Conservation (phyloP, 768 basidiomycete genomes). For the Hortiboletus campestris region DNA sequence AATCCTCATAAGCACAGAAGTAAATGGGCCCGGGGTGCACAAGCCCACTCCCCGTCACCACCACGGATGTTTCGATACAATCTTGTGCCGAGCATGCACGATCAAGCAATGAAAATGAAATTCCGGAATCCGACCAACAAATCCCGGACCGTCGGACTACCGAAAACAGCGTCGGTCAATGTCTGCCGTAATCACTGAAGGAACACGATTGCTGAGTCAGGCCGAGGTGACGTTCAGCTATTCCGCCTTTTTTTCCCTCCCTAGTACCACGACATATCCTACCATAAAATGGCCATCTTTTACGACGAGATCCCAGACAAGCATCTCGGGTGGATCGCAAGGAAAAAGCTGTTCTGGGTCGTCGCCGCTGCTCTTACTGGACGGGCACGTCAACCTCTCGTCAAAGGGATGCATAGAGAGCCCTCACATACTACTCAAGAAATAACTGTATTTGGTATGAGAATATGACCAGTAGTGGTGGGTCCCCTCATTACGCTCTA, state of each 20-base stretch:
- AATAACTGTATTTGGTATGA: slow-evolving; percentile 72
- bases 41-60: not conserved
- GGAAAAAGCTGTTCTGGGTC: slow-evolving; percentile 73
- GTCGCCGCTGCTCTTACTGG: slow-evolving; percentile 67
- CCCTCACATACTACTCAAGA: slow-evolving; percentile 57
- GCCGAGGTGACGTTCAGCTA: too few species aligned
- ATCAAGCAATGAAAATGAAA: too few species aligned
- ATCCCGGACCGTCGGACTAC: too few species aligned
- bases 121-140: too few species aligned
- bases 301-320: slow-evolving; percentile 55
- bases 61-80: not conserved
- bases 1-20: too few species aligned
- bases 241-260: too few species aligned
- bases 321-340: slow-evolving; percentile 53
- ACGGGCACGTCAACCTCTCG: slow-evolving; percentile 66
- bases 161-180: too few species aligned
- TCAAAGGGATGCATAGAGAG: slow-evolving; percentile 62
- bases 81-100: too few species aligned
- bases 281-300: slow-evolving; percentile 50
- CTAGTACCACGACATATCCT: not conserved
- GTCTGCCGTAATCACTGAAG: too few species aligned
- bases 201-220: too few species aligned
- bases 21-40: too few species aligned
- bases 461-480: slow-evolving; percentile 69
- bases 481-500: slow-evolving; percentile 13